These are phyloP conservation scores for Neoboletus brunneissimus DNA, from an alignment of 768 basidiomycete genomes.

Conservation along the genomic window DNA sequence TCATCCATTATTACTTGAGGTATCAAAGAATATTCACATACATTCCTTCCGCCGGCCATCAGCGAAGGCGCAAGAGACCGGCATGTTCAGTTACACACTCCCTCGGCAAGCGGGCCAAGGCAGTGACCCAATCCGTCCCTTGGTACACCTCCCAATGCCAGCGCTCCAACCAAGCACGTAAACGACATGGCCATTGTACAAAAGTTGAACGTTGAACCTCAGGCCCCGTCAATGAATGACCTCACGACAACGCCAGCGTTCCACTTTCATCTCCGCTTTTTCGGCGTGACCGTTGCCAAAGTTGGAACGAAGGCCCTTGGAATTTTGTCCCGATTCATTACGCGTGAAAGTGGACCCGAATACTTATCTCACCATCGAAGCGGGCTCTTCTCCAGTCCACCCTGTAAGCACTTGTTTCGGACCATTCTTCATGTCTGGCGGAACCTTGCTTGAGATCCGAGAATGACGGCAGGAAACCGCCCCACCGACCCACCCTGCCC, in stretches of 20 bases:
- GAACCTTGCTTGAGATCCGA: background rate
- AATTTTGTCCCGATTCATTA: background rate
- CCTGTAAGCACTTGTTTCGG: background rate
- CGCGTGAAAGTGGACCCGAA: background rate
- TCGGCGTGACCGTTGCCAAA: background rate
- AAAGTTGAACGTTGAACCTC: background rate
- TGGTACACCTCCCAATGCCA: background rate
- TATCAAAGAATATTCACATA: background rate
- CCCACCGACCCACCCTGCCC: background rate
- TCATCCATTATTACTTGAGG: background rate
- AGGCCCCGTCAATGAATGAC: background rate
- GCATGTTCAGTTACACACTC: background rate
- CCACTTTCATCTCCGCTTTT: conserved; percentile 2
- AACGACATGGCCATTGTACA: background rate
- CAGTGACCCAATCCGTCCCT: background rate
- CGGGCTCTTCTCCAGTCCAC: background rate
- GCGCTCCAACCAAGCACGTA: background rate
- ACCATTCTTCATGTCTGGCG: background rate
- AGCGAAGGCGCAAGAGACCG: background rate
- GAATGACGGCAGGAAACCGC: background rate
- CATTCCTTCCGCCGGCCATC: background rate
- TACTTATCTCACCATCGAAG: background rate
- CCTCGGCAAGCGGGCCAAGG: background rate
- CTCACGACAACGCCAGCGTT: background rate
- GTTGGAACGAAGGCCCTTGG: background rate